Percentiles rank a stretch among this genome's conserved stretches.
Evolutionary conservation across 148 eudicot genomes (phyloP).

Genomic region (Chenopodium berlandieri): DNA sequence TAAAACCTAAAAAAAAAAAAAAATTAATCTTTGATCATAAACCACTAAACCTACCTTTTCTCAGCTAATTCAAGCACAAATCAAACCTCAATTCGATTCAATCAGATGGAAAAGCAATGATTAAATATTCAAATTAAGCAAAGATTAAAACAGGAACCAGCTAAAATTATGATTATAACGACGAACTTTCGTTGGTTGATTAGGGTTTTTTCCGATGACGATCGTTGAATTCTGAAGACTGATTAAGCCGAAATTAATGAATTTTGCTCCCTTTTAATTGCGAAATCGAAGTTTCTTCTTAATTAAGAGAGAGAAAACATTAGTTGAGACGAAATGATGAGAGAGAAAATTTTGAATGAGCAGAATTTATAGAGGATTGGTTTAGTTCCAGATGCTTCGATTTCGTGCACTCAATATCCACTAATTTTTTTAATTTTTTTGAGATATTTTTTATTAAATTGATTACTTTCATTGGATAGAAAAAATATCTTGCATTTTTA

Average conservation of each 20-base stretch:
- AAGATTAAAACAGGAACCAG: constrained; percentile 19
- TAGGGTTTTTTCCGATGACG: constrained; percentile 5
- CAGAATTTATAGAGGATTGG: not conserved
- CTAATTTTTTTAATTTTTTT: too few relatives aligned
- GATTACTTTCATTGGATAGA: not conserved
- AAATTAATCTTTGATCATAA: not conserved
- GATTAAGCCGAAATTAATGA: not conserved
- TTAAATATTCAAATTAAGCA: not conserved
- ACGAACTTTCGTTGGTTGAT: constrained; percentile 32
- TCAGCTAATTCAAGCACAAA: not conserved
- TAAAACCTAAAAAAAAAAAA: constrained; percentile 1
- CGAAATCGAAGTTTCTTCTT: not conserved
- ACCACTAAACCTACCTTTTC: constrained; percentile 19
- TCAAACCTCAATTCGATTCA: constrained; percentile 4
- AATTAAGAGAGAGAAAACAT: not conserved
- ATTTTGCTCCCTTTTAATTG: not conserved
- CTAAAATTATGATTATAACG: constrained; percentile 17
- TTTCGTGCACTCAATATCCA: too few relatives aligned
- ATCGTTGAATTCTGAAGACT: not conserved
- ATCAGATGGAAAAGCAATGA: constrained; percentile 7
- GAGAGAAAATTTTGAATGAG: constrained; percentile 2
- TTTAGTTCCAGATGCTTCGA: constrained; percentile 2
- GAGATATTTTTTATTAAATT: too few relatives aligned
- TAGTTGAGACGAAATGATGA: not conserved
- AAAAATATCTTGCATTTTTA: not conserved